Percentiles rank a stretch among this genome's conserved stretches.
Conservation (phyloP, 345 rosid species). For the Rhodamnia rubescens region DNA sequence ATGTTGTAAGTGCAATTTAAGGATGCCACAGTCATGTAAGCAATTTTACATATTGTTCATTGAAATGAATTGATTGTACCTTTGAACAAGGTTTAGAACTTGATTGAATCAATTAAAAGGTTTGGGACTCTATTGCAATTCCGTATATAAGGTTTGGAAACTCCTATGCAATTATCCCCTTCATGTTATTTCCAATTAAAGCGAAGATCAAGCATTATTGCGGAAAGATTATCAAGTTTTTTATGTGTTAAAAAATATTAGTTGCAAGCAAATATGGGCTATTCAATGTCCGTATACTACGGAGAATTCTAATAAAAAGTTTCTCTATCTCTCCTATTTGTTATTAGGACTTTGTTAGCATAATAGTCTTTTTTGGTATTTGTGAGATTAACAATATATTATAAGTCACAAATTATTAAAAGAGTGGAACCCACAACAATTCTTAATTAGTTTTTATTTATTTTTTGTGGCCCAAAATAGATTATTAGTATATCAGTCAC, state of each 20-base stretch:
- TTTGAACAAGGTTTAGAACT: background rate
- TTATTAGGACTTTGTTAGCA: background rate
- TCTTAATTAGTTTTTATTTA: too few species aligned
- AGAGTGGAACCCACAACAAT: too few species aligned
- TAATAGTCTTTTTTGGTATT: too few species aligned
- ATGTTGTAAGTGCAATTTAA: background rate
- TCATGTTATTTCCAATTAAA: background rate
- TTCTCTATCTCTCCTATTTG: background rate
- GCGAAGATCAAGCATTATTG: background rate
- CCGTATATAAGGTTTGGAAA: background rate
- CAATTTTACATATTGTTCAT: background rate
- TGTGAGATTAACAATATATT: too few species aligned
- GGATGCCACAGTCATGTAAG: background rate
- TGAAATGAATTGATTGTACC: background rate
- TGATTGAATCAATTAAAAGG: background rate
- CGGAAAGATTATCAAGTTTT: background rate
- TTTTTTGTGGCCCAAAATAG: too few species aligned
- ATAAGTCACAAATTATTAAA: too few species aligned
- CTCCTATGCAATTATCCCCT: background rate
- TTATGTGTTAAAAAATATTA: background rate
- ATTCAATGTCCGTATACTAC: background rate
- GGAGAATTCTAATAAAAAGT: background rate
- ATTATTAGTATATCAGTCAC: too few species aligned
- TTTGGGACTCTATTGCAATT: background rate
- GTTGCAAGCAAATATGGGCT: background rate